Evolutionary conservation across 2,329 filamentous ascomycete species (phyloP), one percentile per base, ranked within the genome.

Genomic region (Zalaria obscura): DNA sequence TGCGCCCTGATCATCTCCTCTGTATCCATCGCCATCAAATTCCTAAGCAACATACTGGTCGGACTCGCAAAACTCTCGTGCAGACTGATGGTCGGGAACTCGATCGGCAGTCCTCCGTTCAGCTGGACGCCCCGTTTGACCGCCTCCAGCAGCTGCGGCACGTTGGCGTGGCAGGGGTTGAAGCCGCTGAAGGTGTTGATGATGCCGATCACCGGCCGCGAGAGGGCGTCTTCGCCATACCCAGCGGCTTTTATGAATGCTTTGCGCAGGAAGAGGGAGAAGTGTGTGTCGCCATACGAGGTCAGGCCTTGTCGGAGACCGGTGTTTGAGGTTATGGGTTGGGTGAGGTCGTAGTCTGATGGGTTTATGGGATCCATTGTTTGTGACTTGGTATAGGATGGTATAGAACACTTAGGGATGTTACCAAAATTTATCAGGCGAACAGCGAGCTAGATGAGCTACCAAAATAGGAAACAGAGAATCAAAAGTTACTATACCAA

Each of bases 11-110:
- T 76, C 80, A 85, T 85, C 62, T 85, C 80, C 56, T 85, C 81
- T 0, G 81, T 85, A 53, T 85, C 81, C 77, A 85, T 83, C 48
- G 76, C 79, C 80, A 86, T 85, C 43, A 85, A 53, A 48, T 85
- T 85, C 28, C 81, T 61, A 38, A 85, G 53, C 42, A 76, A 84
- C 81, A 86, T 84, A 60, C 79, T 83, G 4, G 80, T 84, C 2
- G 80, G 80, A 36, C 70, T 65, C 0, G 80, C 68, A 53, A 86
- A 85, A 3, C 67, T 72, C 65, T 85, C 80, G 48, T 80, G 76
- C 1, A 85, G 54, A 47, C 76, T 82, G 41, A 86, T 83, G 0
- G 80, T 85, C 0, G 80, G 80, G 48, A 85, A 85, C 32, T 84
- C 79, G 25, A 85, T 69, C 0, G 80, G 76, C 27, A 85, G 58